Evolutionary conservation across 768 basidiomycete genomes (phyloP), one percentile per base, ranked within the genome.

Genomic region (Guyanaporus albipodus): DNA sequence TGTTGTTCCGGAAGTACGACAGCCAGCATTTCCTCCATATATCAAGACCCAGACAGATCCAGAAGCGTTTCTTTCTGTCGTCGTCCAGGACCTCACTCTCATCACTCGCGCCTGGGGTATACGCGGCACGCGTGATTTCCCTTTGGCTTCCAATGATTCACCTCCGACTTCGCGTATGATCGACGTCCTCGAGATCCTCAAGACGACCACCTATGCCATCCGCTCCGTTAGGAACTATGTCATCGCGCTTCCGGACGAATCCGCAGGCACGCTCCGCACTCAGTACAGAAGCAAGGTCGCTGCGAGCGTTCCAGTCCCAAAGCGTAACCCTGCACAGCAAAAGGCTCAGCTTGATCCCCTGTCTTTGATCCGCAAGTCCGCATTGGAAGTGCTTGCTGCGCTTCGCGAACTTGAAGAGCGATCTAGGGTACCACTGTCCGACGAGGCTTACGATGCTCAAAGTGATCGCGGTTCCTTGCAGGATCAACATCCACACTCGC

Each of bases 191-290:
- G 73, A 71, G 5, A 71, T 83, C 5, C 78, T 95, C 47, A 85
- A 89, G 64, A 80, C 74, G 1, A 93, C 91, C 0, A 91, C 91
- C 7, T 77, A 76, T 32, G 82, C 87, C 4, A 82, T 96, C 38
- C 81, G 92, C 27, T 83, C 85, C 12, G 85, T 90, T 26, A 78
- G 91, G 11, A 89, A 89, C 62, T 93, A 92, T 63, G 70, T 92
- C 17, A 71, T 93, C 26, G 81, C 86, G 0, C 78, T 93, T 12
- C 91, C 90, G 0, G 83, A 91, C 58, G 87, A 91, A 47, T 77
- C 75, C 2, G 71, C 79, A 14, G 77, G 72, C 8, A 74, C 77
- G 2, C 73, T 76, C 58, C 74, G 73, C 31, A 70, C 73, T 37
- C 70, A 83, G 19, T 88, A 82, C 66, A 76, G 83, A 29, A 77